These are phyloP conservation scores for Chloropicon primus DNA, from an alignment of 139 green algal genomes.

Conservation along the genomic window DNA sequence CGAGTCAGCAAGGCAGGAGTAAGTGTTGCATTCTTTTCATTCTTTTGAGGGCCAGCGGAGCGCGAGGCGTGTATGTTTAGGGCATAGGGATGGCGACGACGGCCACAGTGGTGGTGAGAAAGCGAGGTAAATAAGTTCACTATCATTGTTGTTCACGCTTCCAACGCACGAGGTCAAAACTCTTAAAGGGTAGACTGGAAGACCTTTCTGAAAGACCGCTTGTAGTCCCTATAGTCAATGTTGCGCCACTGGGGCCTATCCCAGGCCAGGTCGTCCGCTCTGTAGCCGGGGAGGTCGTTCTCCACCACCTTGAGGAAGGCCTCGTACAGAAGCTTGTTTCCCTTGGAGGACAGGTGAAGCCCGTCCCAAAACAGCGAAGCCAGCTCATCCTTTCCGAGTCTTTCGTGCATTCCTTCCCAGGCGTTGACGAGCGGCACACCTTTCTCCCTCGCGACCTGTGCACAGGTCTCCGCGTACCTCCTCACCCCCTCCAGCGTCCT, in stretches of 20 bases:
- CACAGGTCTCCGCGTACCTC: neutral
- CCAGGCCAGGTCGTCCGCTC: neutral
- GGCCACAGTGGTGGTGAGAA: too few relatives aligned
- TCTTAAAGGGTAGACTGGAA: too few relatives aligned
- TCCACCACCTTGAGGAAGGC: neutral
- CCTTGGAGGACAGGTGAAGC: neutral
- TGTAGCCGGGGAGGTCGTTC: neutral
- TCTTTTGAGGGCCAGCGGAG: too few relatives aligned
- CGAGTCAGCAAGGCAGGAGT: neutral
- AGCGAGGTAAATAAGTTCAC: too few relatives aligned
- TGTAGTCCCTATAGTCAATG: neutral
- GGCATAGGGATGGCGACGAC: too few relatives aligned
- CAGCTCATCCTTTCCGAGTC: neutral
- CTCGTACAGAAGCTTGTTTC: neutral
- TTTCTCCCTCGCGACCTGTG: neutral
- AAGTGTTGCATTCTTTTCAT: neutral
- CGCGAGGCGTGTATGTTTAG: too few relatives aligned
- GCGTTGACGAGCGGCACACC: neutral
- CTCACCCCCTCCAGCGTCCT: neutral
- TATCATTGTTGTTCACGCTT: too few relatives aligned
- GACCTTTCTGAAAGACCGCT: neutral
- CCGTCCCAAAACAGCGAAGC: neutral
- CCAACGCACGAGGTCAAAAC: too few relatives aligned
- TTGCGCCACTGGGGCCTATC: neutral
- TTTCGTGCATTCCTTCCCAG: neutral